Evolutionary conservation across 1,284 basidiomycete genomes (phyloP).

Genomic region (Ustilago tritici): DNA sequence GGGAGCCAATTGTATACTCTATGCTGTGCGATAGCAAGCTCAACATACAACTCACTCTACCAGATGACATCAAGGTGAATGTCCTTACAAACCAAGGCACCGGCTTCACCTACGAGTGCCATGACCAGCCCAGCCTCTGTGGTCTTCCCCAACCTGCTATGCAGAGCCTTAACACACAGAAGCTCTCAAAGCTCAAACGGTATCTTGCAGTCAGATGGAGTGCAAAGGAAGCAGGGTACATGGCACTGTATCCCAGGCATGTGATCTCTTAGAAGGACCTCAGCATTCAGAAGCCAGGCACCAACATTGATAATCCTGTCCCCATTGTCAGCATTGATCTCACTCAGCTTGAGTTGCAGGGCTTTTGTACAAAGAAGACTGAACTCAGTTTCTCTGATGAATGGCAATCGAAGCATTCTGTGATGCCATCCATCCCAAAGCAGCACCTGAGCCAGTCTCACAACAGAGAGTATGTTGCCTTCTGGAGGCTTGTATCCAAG

Average conservation of each 20-base stretch:
- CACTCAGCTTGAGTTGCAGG: slow-evolving; percentile 20
- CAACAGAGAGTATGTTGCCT: slow-evolving; percentile 81
- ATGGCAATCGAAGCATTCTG: slow-evolving; percentile 53
- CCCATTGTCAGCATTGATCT: slow-evolving; percentile 13
- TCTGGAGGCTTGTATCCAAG: slow-evolving; percentile 51
- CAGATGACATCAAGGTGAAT: slow-evolving; percentile 21
- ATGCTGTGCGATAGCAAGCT: slow-evolving; percentile 41
- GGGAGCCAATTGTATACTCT: slow-evolving; percentile 37
- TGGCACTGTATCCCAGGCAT: slow-evolving; percentile 79
- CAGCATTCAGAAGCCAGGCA: slow-evolving; percentile 54
- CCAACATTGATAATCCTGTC: neutral
- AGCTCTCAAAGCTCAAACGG: slow-evolving; percentile 12
- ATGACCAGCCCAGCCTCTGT: no score
- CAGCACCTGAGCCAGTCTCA: slow-evolving; percentile 81
- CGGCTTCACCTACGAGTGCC: no score
- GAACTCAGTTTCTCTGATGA: slow-evolving; percentile 36
- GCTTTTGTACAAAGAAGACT: slow-evolving; percentile 36
- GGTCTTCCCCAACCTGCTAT: no score
- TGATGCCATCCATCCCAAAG: slow-evolving; percentile 50
- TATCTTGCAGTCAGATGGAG: slow-evolving; percentile 56
- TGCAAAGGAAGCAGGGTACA: slow-evolving; percentile 89
- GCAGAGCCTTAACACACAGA: no score
- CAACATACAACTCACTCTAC: slow-evolving; percentile 22
- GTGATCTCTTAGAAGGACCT: slow-evolving; percentile 83
- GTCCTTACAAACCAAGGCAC: neutral